Evolutionary conservation across 2,329 filamentous ascomycete species (phyloP).

Genomic region (Fusarium falciforme): DNA sequence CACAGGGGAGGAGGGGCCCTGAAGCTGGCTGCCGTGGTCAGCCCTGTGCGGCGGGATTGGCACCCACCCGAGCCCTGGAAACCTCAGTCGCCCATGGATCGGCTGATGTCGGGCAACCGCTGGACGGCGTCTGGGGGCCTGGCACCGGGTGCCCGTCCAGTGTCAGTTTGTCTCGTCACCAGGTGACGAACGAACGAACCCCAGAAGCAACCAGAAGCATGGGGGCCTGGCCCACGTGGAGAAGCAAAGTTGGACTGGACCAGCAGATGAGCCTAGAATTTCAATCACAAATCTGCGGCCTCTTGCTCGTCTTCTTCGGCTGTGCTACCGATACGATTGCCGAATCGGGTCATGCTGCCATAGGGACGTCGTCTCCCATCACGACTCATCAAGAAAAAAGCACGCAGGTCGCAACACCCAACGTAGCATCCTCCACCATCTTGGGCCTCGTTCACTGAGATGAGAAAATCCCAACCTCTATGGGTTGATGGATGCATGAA

Average conservation of each 20-base stretch:
- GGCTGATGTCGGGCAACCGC: constrained; percentile 47
- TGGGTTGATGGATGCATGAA: not conserved
- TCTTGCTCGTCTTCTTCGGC: not conserved
- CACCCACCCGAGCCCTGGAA: constrained; percentile 10
- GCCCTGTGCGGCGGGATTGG: constrained; percentile 22
- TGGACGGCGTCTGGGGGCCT: not conserved
- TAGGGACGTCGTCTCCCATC: not conserved
- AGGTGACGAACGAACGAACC: constrained; percentile 8
- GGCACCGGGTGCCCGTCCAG: constrained; percentile 5
- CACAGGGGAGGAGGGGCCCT: not conserved
- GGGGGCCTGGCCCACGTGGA: constrained; percentile 34
- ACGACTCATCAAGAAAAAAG: not conserved
- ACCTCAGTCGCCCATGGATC: constrained; percentile 14
- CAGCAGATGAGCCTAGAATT: not conserved
- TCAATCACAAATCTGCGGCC: not conserved
- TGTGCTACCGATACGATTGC: not conserved
- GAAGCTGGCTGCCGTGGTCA: not conserved
- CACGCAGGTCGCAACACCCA: constrained; percentile 8
- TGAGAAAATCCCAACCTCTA: not conserved
- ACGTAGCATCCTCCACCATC: not conserved
- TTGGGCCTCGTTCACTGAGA: not conserved
- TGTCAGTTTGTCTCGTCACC: constrained; percentile 25
- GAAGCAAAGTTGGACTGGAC: constrained; percentile 21
- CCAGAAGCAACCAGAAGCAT: not conserved
- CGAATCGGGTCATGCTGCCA: constrained; percentile 10